These are phyloP conservation scores for Colletotrichum spinosum DNA, from an alignment of 2,329 filamentous ascomycete genomes.

Conservation along the genomic window DNA sequence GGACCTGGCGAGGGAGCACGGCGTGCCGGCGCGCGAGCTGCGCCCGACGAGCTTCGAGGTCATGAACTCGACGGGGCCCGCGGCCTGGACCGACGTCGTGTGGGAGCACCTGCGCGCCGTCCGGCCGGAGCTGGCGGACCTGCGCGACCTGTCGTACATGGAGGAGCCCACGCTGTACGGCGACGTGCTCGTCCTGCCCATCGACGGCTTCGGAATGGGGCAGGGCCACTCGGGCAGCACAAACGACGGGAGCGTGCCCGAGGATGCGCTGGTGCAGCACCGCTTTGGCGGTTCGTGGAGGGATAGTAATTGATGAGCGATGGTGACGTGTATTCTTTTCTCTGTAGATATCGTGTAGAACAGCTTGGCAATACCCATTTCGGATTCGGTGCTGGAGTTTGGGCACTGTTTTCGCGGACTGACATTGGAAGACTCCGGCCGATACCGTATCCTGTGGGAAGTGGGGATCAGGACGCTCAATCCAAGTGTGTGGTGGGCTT, in stretches of 20 bases:
- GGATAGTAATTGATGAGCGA: not conserved
- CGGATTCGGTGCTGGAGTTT: too few relatives aligned
- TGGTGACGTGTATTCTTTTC: too few relatives aligned
- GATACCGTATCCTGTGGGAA: too few relatives aligned
- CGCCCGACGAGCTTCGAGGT: slow-evolving; percentile 43
- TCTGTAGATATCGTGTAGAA: too few relatives aligned
- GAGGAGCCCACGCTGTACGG: slow-evolving; percentile 35
- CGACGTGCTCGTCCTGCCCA: slow-evolving; percentile 42
- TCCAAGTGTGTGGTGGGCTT: too few relatives aligned
- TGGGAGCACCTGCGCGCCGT: slow-evolving; percentile 42
- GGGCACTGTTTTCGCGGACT: too few relatives aligned
- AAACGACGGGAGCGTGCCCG: slow-evolving; percentile 42
- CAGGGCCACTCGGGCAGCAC: slow-evolving; percentile 44
- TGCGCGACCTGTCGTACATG: slow-evolving; percentile 31
- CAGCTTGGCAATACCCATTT: too few relatives aligned
- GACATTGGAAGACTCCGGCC: too few relatives aligned
- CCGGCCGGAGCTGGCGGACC: slow-evolving; percentile 37
- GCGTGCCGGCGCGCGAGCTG: slow-evolving; percentile 20
- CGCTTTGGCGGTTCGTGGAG: slow-evolving; percentile 38
- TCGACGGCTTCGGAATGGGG: slow-evolving; percentile 45
- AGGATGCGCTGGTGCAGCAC: slow-evolving; percentile 43
- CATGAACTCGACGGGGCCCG: slow-evolving; percentile 47
- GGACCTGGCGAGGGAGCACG: slow-evolving; percentile 26
- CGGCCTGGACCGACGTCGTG: slow-evolving; percentile 48
- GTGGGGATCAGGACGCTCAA: too few relatives aligned